Conservation (phyloP, 345 rosid genomes). For the Linum lewisii region DNA sequence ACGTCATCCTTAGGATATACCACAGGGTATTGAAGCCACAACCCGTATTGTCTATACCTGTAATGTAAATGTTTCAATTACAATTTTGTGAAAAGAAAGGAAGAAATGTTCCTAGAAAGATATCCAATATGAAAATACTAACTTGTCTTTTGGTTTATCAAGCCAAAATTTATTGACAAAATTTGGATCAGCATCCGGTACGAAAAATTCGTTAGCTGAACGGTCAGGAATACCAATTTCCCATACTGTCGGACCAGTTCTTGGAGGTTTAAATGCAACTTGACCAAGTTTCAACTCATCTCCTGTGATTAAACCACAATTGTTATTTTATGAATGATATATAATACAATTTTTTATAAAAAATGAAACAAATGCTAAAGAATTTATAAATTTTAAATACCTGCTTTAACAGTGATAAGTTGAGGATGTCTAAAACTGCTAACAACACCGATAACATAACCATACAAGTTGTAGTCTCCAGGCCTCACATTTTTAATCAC, state of each 20-base stretch:
- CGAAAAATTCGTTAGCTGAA: conserved; percentile 56
- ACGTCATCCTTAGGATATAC: conserved; percentile 46
- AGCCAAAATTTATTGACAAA: conserved; percentile 34
- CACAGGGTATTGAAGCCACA: too few species aligned
- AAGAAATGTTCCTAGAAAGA: not conserved
- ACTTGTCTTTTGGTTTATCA: conserved; percentile 27
- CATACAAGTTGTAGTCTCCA: too few species aligned
- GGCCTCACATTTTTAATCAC: too few species aligned
- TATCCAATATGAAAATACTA: not conserved
- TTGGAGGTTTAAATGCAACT: conserved; percentile 48
- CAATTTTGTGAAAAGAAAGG: too few species aligned
- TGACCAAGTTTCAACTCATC: conserved; percentile 29
- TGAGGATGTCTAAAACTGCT: too few species aligned
- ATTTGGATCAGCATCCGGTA: conserved; percentile 48
- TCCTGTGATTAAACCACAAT: conserved; percentile 28
- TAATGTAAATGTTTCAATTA: not conserved
- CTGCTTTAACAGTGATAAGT: too few species aligned
- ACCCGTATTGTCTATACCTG: conserved; percentile 78
- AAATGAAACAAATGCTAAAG: too few species aligned
- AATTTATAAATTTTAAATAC: too few species aligned
- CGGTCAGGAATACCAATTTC: conserved; percentile 78
- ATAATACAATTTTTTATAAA: too few species aligned
- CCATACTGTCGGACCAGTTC: conserved; percentile 71
- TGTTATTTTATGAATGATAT: not conserved
- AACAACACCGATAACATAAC: too few species aligned